Evolutionary conservation across 345 rosid genomes (phyloP).

Genomic region (Melastoma malabathricum): DNA sequence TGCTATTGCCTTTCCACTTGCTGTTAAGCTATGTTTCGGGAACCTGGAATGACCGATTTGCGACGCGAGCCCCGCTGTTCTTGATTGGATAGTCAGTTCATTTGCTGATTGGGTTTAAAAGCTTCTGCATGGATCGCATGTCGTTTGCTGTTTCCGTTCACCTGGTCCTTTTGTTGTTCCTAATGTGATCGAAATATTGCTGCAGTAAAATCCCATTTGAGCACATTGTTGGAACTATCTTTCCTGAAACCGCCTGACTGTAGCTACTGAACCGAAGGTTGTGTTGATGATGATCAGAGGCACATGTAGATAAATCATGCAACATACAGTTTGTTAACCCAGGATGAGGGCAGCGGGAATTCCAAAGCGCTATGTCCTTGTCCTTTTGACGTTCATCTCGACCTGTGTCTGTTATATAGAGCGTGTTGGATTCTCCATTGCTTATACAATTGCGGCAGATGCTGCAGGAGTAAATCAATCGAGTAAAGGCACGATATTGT

Average conservation of each 20-base stretch:
- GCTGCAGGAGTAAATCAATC: conserved; percentile 81
- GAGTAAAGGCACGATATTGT: conserved; percentile 77
- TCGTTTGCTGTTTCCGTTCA: too few relatives aligned
- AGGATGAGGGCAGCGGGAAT: conserved; percentile 46
- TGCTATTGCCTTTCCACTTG: too few relatives aligned
- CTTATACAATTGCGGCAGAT: conserved; percentile 86
- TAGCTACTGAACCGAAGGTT: not conserved
- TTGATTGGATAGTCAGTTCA: too few relatives aligned
- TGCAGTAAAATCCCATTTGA: conserved; percentile 1
- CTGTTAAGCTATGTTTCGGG: too few relatives aligned
- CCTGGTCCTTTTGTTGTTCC: too few relatives aligned
- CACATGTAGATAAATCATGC: conserved; percentile 1
- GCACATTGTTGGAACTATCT: not conserved
- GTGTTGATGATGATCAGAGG: not conserved
- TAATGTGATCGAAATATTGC: too few relatives aligned
- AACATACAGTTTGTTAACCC: not conserved
- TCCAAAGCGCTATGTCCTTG: conserved; percentile 71
- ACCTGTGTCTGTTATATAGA: conserved; percentile 87
- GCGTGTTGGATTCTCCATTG: conserved; percentile 95
- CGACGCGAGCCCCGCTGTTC: too few relatives aligned
- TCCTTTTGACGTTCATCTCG: conserved; percentile 70
- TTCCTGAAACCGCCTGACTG: not conserved
- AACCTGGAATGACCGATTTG: too few relatives aligned
- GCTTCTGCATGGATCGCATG: too few relatives aligned
- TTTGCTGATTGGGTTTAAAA: too few relatives aligned